Base-by-base conservation (phyloP, 495 filamentous ascomycete species). In the Hypoxylon lienhwacheense region DNA sequence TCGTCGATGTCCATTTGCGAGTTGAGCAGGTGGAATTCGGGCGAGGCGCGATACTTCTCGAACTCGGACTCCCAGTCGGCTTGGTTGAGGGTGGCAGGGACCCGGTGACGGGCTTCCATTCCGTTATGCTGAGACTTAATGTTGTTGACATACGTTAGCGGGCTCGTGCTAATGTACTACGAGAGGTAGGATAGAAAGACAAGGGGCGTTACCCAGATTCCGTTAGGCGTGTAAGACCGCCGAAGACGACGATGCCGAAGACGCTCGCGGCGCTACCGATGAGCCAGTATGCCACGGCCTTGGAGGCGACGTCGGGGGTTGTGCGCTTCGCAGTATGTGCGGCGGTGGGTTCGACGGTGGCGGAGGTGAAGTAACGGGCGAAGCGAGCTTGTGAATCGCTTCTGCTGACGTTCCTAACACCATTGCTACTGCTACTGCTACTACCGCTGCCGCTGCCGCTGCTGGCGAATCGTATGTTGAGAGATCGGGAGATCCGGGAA, bases 31-130 rank as follows among this genome's bases (percentile, higher is more conserved):
- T 86, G 82, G 76, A 89, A 97, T 72, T 98, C 93, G 46, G 93
- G 93, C 2, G 90, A 95, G 15, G 84, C 81, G 32, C 84, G 82
- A 76, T 98, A 98, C 68, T 91, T 93, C 10, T 84, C 77, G 72
- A 97, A 98, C 62, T 97, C 91, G 22, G 85, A 79, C 49, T 95
- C 84, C 93, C 93, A 98, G 67, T 90, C 85, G 43, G 74, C 81
- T 8, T 70, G 67, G 47, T 81, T 86, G 61, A 88, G 76, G 93
- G 93, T 7, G 92, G 92, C n/a, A 93, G 75, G 17, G 89, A 88
- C 54, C 93, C 93, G 4, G 93, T 97, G 29, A 97, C 90, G 55
- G 93, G 93, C 57, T 85, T 89, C 93, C 93, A 98, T 90, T 98
- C 95, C 42, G 93, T 98, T 65, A 98, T 98, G 71, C 90, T 96